These are phyloP conservation scores for Stemphylium beticola DNA, from an alignment of 2,329 filamentous ascomycete species.

Conservation along the genomic window DNA sequence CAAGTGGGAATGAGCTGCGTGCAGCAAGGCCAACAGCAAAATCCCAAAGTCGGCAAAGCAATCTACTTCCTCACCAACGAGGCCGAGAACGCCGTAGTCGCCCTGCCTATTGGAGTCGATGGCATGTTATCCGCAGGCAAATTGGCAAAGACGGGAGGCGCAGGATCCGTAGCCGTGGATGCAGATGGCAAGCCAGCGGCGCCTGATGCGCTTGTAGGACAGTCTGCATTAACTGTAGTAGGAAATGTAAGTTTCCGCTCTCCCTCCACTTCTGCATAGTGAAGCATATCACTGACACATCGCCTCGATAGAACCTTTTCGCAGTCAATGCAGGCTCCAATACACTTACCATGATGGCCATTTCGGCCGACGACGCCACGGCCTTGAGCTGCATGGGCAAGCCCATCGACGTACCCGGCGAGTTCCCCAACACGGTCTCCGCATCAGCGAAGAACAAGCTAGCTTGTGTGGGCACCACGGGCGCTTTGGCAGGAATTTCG, in stretches of 20 bases:
- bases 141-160: constrained; percentile 56
- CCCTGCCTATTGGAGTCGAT: constrained; percentile 56
- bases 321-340: constrained; percentile 57
- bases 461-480: constrained; percentile 49
- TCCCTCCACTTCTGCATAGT: too few relatives aligned
- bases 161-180: constrained; percentile 53
- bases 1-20: constrained; percentile 6
- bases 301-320: constrained; percentile 55
- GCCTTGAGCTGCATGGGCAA: constrained; percentile 40
- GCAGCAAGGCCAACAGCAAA: background rate
- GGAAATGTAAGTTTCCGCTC: constrained; percentile 58
- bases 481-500: constrained; percentile 46
- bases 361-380: constrained; percentile 38
- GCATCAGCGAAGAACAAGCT: constrained; percentile 45
- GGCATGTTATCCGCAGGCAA: constrained; percentile 56
- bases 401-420: constrained; percentile 43
- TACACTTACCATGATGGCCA: constrained; percentile 48
- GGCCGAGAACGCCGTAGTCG: constrained; percentile 57
- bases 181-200: constrained; percentile 44
- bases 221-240: constrained; percentile 58
- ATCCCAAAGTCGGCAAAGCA: constrained; percentile 49
- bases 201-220: constrained; percentile 60
- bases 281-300: background rate
- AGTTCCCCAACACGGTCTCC: constrained; percentile 50
- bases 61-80: constrained; percentile 65